Evolutionary conservation across 176 grass and related monocot species (phyloP).

Genomic region (maize (Zea mays)): DNA sequence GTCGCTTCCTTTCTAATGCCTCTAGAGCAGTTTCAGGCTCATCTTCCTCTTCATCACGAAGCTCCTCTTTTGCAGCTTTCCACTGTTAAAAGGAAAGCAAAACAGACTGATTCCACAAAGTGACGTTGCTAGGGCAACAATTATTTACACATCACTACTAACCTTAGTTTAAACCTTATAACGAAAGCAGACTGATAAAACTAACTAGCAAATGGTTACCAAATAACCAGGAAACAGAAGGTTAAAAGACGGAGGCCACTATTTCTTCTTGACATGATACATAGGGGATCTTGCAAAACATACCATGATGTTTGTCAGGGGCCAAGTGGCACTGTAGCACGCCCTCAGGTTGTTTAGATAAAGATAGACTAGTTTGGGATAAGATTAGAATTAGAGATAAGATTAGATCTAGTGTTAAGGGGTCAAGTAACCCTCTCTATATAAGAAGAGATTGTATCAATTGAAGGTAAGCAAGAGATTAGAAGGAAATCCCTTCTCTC

Average conservation of each 20-base stretch:
- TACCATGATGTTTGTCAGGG: background rate
- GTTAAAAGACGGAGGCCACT: background rate
- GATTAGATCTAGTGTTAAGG: too few relatives aligned
- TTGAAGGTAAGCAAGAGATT: too few relatives aligned
- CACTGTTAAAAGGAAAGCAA: constrained; percentile 57
- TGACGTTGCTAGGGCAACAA: background rate
- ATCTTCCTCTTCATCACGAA: constrained; percentile 76
- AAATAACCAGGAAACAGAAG: constrained; percentile 6
- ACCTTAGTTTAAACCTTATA: constrained; percentile 40
- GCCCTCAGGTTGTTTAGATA: too few relatives aligned
- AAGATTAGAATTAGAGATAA: too few relatives aligned
- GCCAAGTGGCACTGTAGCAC: too few relatives aligned
- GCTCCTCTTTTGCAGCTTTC: constrained; percentile 98
- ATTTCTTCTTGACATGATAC: background rate
- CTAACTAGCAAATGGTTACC: constrained; percentile 9
- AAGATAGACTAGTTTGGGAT: too few relatives aligned
- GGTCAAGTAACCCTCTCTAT: too few relatives aligned
- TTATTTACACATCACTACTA: constrained; percentile 33
- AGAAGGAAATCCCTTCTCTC: too few relatives aligned
- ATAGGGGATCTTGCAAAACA: background rate
- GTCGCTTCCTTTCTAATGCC: constrained; percentile 75
- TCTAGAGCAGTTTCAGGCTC: constrained; percentile 84
- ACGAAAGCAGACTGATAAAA: constrained; percentile 33
- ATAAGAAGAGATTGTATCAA: too few relatives aligned
- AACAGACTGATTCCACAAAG: constrained; percentile 8